Percentiles rank a stretch among this genome's conserved stretches.
phyloP scores from a whole-genome alignment of 352 stramenopile genomes.

The Pythium phragmiticola region DNA sequence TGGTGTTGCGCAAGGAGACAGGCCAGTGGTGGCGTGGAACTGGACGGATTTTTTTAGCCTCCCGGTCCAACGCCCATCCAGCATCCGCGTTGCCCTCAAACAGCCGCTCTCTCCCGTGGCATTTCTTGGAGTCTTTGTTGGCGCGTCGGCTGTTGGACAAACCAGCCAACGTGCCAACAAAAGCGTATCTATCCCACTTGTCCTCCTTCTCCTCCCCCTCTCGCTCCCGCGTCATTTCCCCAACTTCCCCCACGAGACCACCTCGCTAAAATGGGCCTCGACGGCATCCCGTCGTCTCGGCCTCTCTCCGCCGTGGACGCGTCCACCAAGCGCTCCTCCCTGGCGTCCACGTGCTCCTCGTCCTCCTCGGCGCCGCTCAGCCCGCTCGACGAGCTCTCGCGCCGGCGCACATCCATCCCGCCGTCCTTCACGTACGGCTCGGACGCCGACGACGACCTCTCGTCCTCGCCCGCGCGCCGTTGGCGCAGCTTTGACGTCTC shows the following conservation, averaged over 20 bases:
- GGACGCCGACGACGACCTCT: constrained; percentile 10
- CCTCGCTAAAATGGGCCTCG: constrained; percentile 26
- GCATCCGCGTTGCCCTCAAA: constrained; percentile 15
- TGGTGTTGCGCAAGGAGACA: constrained; percentile 7
- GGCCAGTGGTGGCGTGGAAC: constrained; percentile 15
- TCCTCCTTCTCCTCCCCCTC: no score
- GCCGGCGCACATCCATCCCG: constrained; percentile 65
- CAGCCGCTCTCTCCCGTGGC: constrained; percentile 4
- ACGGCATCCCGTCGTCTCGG: constrained; percentile 17
- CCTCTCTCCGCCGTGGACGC: background rate
- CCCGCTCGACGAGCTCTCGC: constrained; percentile 17
- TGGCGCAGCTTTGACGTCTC: constrained; percentile 61
- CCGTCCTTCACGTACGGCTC: constrained; percentile 48
- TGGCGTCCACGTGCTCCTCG: background rate
- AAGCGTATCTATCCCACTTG: background rate
- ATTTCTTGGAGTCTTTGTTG: background rate
- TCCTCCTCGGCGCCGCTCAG: no score
- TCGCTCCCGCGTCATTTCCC: background rate
- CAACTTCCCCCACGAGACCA: constrained; percentile 1
- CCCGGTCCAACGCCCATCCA: constrained; percentile 2
- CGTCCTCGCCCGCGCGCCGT: constrained; percentile 39
- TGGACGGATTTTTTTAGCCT: constrained; percentile 16
- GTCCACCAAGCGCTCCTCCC: background rate
- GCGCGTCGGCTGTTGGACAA: background rate
- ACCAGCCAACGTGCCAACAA: constrained; percentile 7